phyloP scores from a whole-genome alignment of 306 rosid genomes.

The Rosa rugosa region DNA sequence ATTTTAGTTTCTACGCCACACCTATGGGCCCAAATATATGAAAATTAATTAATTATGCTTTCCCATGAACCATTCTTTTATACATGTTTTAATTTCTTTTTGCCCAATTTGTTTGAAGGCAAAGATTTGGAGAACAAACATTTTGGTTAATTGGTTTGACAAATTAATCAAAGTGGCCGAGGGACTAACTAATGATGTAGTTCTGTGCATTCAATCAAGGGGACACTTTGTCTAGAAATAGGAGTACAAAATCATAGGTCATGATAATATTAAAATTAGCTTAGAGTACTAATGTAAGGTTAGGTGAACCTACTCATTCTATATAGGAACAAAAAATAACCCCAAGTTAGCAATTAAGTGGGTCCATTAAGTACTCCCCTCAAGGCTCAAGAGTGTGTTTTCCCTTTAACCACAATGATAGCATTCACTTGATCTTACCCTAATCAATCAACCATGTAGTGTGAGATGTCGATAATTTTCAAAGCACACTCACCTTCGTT shows the following conservation, averaged over 20 bases:
- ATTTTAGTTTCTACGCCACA: slow-evolving; percentile 18
- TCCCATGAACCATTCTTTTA: slow-evolving; percentile 1
- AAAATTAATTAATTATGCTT: slow-evolving; percentile 13
- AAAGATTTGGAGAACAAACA: slow-evolving; percentile 13
- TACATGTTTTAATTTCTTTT: not conserved
- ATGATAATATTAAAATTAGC: slow-evolving; percentile 30
- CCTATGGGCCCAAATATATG: slow-evolving; percentile 29
- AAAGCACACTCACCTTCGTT: slow-evolving; percentile 31
- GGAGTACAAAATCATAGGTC: slow-evolving; percentile 56
- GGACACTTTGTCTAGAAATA: slow-evolving; percentile 63
- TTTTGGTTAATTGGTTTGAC: slow-evolving; percentile 2
- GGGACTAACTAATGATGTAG: slow-evolving; percentile 32
- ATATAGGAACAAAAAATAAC: slow-evolving; percentile 24
- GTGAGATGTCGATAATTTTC: slow-evolving; percentile 15
- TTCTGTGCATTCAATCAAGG: slow-evolving; percentile 60
- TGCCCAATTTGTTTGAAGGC: not conserved
- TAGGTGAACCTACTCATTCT: slow-evolving; percentile 61
- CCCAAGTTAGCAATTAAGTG: slow-evolving; percentile 32
- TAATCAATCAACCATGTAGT: slow-evolving; percentile 3
- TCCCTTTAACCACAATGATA: slow-evolving; percentile 37
- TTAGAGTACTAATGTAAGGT: slow-evolving; percentile 52
- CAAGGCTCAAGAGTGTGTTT: slow-evolving; percentile 31
- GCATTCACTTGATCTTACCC: slow-evolving; percentile 30
- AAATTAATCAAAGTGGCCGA: slow-evolving; percentile 16
- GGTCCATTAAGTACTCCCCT: slow-evolving; percentile 44